Evolutionary conservation across 2,329 filamentous ascomycete species (phyloP), one percentile per base, ranked within the genome.

Genomic region (Talaromyces sp.): DNA sequence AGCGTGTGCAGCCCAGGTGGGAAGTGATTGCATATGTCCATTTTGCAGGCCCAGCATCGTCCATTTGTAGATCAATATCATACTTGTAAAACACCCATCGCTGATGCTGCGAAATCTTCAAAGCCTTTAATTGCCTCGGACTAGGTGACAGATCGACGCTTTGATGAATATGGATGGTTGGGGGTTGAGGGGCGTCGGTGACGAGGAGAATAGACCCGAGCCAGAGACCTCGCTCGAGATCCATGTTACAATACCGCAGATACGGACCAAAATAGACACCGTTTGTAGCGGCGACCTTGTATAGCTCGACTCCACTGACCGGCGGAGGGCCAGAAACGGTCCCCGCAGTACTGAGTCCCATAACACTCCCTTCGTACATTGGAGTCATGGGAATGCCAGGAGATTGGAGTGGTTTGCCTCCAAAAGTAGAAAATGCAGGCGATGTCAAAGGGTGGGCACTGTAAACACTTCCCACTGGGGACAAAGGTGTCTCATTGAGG

Each of bases 21-120:
- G 94, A 97, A 0, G 94, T 99, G 56, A 99, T 92, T 1, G 94
- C 94, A 71, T 99, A 99, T 0, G 94, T 99, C 94, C 94, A 99
- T 70, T 94, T 89, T 0, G 91, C 89, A 31, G 85, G 83, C 27
- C 81, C 83, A 17, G 80, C 72, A 17, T 97, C 92, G 35, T 89
- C 87, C 94, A 99, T 99, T 62, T 85, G 86, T 53, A 99, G 76
- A 63, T 96, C 90, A 59, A 97, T 76, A 64, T 96, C 92, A 70
- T 99, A 99, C 70, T 92, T 90, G 77, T 95, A 96, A 73, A 99
- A 99, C 12, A 88, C 88, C 92, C 92, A 99, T 62, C 92, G 83
- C 71, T 96, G 93, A 74, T 99, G 94, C 1, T 88, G 90, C 67
- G 88, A 90, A 61, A 99, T 96, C 14, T 87, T 85, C 65, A 88